Conservation (phyloP, 31 red algal genomes). For the Bonnemaisonia californica region DNA sequence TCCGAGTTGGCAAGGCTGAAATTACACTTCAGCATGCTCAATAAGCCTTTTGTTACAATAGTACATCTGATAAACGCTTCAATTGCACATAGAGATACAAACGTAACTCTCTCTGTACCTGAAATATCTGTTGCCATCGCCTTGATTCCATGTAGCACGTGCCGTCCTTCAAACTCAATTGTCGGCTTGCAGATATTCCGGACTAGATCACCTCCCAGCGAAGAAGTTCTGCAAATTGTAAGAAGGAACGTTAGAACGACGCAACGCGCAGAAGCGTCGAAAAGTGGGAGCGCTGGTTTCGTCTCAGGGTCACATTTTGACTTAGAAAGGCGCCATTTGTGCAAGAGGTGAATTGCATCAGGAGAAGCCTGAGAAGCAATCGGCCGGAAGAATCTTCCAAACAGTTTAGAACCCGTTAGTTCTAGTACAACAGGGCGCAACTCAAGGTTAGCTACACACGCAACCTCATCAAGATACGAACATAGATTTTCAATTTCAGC, state of each 20-base stretch:
- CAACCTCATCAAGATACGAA: conserved; percentile 55
- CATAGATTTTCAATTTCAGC: conserved; percentile 64
- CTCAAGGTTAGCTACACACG: conserved; percentile 12
- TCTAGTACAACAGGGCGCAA: conserved; percentile 28
- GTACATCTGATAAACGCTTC: conserved; percentile 54
- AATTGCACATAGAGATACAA: conserved; percentile 52
- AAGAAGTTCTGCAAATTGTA: conserved; percentile 20
- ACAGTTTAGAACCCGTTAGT: conserved; percentile 8
- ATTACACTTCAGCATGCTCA: conserved; percentile 39
- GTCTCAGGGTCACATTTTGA: conserved; percentile 1
- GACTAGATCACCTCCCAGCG: conserved; percentile 17
- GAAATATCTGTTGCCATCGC: conserved; percentile 60
- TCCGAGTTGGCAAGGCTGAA: conserved; percentile 31
- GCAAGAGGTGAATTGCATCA: conserved; percentile 30
- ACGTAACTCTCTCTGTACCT: conserved; percentile 58
- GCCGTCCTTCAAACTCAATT: conserved; percentile 44
- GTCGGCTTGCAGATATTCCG: conserved; percentile 28
- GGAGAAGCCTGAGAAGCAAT: conserved; percentile 64
- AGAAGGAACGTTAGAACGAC: conserved; percentile 47
- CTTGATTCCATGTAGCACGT: conserved; percentile 43
- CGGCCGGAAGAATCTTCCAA: conserved; percentile 61
- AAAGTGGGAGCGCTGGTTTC: conserved; percentile 45
- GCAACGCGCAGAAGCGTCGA: conserved; percentile 59
- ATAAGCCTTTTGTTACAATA: conserved; percentile 29
- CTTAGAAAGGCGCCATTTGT: conserved; percentile 45